These are phyloP conservation scores for Chrysoporthe puriensis DNA, from an alignment of 2,329 filamentous ascomycete species.

Conservation along the genomic window DNA sequence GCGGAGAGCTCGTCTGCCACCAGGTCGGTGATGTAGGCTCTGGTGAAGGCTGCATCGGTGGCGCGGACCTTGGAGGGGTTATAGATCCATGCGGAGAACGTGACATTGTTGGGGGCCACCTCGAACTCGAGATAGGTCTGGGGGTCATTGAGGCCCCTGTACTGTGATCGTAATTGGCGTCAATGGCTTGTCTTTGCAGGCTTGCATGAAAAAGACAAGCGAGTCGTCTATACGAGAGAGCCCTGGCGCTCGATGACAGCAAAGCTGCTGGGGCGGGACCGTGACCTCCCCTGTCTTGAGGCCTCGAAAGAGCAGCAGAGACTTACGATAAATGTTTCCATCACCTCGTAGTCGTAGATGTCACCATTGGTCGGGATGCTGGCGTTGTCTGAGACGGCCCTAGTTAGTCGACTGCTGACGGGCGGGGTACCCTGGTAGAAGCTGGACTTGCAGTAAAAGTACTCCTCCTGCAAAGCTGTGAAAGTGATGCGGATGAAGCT, in stretches of 20 bases:
- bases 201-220: background rate
- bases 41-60: conserved; percentile 47
- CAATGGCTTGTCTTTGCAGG: background rate
- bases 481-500: conserved; percentile 46
- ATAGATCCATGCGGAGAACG: conserved; percentile 55
- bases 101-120: conserved; percentile 54
- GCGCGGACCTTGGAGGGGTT: conserved; percentile 52
- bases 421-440: conserved; percentile 31
- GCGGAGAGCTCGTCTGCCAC: conserved; percentile 46
- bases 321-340: conserved; percentile 50
- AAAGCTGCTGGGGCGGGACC: background rate
- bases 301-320: background rate
- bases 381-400: conserved; percentile 15
- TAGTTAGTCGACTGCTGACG: background rate
- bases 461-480: conserved; percentile 49
- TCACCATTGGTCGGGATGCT: conserved; percentile 46
- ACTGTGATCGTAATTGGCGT: conserved; percentile 21
- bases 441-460: conserved; percentile 49
- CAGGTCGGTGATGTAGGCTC: conserved; percentile 46
- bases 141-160: conserved; percentile 49
- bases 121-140: conserved; percentile 56
- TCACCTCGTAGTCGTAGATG: conserved; percentile 54
- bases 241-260: too few relatives aligned
- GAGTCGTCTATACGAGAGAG: too few relatives aligned
- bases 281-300: background rate